A percentile compares a stretch with the other conserved stretches of the same genome.
Conservation (phyloP, 352 stramenopile species). For the Nothophytophthora sp. region DNA sequence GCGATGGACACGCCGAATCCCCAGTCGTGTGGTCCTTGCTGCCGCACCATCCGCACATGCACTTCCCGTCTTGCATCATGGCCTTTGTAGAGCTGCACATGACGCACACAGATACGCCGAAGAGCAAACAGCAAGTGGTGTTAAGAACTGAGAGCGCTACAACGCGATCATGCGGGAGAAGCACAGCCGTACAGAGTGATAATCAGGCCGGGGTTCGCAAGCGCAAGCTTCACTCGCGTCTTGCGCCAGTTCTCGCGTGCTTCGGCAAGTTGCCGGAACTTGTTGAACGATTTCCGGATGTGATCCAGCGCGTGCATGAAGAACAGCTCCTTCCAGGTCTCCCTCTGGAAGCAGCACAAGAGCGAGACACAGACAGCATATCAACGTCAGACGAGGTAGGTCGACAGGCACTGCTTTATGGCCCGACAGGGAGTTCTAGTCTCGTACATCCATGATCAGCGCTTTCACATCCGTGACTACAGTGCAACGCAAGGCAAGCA, state of each 20-base stretch:
- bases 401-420: background rate
- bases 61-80: constrained; percentile 88
- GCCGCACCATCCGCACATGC: constrained; percentile 80
- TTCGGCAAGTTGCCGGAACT: constrained; percentile 62
- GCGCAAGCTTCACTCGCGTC: constrained; percentile 69
- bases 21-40: constrained; percentile 75
- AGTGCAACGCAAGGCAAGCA: too few species aligned
- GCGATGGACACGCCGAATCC: constrained; percentile 36
- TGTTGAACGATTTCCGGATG: constrained; percentile 52
- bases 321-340: constrained; percentile 82
- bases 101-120: too few species aligned
- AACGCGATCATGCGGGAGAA: background rate
- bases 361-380: background rate
- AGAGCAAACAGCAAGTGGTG: background rate
- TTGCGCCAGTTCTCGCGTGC: constrained; percentile 78
- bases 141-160: background rate
- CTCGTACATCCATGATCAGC: constrained; percentile 76
- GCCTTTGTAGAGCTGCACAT: constrained; percentile 63
- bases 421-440: background rate
- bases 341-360: constrained; percentile 35
- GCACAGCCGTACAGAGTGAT: constrained; percentile 56
- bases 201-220: constrained; percentile 66
- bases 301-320: constrained; percentile 75
- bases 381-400: too few species aligned
- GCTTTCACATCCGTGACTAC: constrained; percentile 77